Conservation (phyloP, 2,329 filamentous ascomycete genomes). For the Elsinoe fawcettii region DNA sequence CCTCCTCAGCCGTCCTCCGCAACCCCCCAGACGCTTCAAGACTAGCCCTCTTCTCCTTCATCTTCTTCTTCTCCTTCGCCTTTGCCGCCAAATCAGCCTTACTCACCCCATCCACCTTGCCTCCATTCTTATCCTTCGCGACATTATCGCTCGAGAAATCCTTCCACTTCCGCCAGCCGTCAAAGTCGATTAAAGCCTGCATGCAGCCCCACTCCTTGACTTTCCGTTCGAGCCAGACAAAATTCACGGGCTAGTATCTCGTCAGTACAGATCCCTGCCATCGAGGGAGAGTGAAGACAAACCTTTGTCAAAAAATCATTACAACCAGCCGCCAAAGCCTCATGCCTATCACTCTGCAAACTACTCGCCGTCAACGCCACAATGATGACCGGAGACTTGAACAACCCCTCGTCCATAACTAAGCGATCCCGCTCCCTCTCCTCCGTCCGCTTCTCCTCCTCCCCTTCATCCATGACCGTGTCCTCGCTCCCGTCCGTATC, state of each 20-base stretch:
- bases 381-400: conserved; percentile 96
- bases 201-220: conserved; percentile 99
- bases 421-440: conserved; percentile 60
- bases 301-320: conserved; percentile 93
- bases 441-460: conserved; percentile 34
- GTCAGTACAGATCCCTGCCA: conserved; percentile 84
- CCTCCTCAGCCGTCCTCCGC: background rate
- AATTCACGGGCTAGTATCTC: conserved; percentile 69
- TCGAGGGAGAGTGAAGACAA: conserved; percentile 66
- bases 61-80: conserved; percentile 14
- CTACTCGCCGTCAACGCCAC: conserved; percentile 92
- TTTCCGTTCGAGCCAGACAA: conserved; percentile 93
- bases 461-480: conserved; percentile 19
- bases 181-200: conserved; percentile 97
- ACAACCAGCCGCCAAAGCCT: conserved; percentile 88
- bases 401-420: conserved; percentile 55
- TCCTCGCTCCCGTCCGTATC: conserved; percentile 33
- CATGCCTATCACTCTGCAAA: conserved; percentile 88
- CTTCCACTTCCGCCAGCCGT: conserved; percentile 97
- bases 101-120: conserved; percentile 22
- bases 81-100: conserved; percentile 7
- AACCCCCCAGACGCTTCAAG: background rate
- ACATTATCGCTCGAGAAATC: conserved; percentile 47
- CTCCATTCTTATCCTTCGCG: conserved; percentile 29
- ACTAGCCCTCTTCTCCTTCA: background rate